phyloP scores from a whole-genome alignment of 2,329 filamentous ascomycete species.

The Fusarium sp. region DNA sequence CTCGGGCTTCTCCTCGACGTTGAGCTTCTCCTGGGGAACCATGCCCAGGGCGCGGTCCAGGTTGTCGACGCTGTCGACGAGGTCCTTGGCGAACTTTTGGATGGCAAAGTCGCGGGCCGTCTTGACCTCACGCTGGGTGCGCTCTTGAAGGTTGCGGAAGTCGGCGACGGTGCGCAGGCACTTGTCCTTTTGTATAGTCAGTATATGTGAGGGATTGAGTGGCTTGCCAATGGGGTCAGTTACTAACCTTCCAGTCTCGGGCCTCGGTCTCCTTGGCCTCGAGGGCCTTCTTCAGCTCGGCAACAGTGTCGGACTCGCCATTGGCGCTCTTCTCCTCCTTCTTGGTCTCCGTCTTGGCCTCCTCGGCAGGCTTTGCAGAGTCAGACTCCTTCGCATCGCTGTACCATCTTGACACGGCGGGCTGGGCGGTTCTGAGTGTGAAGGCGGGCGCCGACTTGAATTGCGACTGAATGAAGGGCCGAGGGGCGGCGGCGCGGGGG shows the following conservation, averaged over 20 bases:
- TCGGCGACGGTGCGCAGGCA: constrained; percentile 94
- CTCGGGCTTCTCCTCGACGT: constrained; percentile 57
- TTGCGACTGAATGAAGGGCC: constrained; percentile 50
- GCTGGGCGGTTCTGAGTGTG: constrained; percentile 50
- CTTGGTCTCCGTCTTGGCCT: constrained; percentile 45
- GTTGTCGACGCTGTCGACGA: constrained; percentile 96
- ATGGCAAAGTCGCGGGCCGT: constrained; percentile 90
- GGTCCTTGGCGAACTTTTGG: constrained; percentile 92
- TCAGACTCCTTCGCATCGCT: constrained; percentile 55
- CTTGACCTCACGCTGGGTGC: constrained; percentile 89
- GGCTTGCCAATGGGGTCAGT: not conserved
- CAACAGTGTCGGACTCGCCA: constrained; percentile 49
- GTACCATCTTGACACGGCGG: constrained; percentile 55
- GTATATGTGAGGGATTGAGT: constrained; percentile 2
- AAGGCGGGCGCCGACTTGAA: constrained; percentile 50
- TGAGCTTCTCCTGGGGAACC: constrained; percentile 77
- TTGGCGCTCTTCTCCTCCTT: constrained; percentile 42
- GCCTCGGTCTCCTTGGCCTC: constrained; percentile 62
- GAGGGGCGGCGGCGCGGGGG: constrained; percentile 49
- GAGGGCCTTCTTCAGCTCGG: constrained; percentile 59
- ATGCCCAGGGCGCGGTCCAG: constrained; percentile 88
- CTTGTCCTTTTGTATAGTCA: constrained; percentile 72
- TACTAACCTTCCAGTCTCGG: constrained; percentile 81
- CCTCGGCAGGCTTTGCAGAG: constrained; percentile 41
- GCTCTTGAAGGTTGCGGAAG: constrained; percentile 97